phyloP scores from a whole-genome alignment of 2,329 filamentous ascomycete genomes.

The Clathrospora elynae region DNA sequence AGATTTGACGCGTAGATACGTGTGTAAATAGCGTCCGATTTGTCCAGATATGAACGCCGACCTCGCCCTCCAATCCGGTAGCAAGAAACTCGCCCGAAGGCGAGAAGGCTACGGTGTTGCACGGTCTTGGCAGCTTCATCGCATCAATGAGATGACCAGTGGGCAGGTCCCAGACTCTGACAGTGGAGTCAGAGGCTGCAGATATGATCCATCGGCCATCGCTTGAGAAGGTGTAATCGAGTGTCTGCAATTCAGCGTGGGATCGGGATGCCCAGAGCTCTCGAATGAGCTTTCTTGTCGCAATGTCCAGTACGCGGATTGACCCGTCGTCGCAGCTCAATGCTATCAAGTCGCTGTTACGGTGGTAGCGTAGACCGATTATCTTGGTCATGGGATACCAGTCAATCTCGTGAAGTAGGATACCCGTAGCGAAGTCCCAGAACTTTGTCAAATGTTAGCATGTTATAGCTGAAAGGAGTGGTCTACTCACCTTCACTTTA shows the following conservation, averaged over 20 bases:
- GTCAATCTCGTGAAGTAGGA: slow-evolving; percentile 77
- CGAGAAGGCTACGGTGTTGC: slow-evolving; percentile 86
- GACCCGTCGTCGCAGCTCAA: slow-evolving; percentile 88
- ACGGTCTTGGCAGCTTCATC: slow-evolving; percentile 77
- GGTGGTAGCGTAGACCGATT: slow-evolving; percentile 78
- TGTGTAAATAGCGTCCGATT: slow-evolving; percentile 92
- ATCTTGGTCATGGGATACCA: slow-evolving; percentile 80
- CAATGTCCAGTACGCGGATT: slow-evolving; percentile 86
- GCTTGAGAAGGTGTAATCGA: slow-evolving; percentile 71
- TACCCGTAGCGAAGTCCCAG: slow-evolving; percentile 90
- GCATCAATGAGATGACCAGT: slow-evolving; percentile 95
- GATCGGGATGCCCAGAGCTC: slow-evolving; percentile 77
- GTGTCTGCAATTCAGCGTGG: slow-evolving; percentile 37
- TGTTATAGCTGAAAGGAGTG: background rate
- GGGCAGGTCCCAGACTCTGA: slow-evolving; percentile 92
- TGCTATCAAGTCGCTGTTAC: slow-evolving; percentile 81
- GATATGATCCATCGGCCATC: slow-evolving; percentile 94
- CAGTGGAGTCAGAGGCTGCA: slow-evolving; percentile 76
- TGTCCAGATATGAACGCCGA: slow-evolving; percentile 95
- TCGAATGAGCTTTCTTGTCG: slow-evolving; percentile 87
- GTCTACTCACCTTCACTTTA: slow-evolving; percentile 71
- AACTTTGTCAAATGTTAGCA: slow-evolving; percentile 58
- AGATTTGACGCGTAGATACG: slow-evolving; percentile 82
- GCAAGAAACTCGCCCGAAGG: slow-evolving; percentile 92
- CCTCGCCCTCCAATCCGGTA: slow-evolving; percentile 77